These are phyloP conservation scores for Wickerhamomyces hampshirensis DNA, from an alignment of 805 yeast genomes.

Conservation along the genomic window DNA sequence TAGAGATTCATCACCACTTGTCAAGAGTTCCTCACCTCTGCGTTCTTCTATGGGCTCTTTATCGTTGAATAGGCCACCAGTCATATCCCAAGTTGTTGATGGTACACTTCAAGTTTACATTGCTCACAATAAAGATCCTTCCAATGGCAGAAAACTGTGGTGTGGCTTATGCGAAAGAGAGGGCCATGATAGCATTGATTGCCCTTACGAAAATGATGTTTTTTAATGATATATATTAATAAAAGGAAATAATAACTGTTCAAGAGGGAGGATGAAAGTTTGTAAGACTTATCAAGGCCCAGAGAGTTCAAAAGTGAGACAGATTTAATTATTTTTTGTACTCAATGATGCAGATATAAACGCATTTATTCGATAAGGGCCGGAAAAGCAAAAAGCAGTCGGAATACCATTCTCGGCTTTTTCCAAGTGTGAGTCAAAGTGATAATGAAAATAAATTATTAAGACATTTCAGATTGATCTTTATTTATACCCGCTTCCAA, in stretches of 20 bases:
- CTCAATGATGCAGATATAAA: no score
- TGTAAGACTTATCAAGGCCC: no score
- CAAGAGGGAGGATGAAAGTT: not conserved
- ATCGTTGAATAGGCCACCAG: constrained; percentile 19
- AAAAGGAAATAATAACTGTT: not conserved
- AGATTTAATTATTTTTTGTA: no score
- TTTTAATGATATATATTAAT: constrained; percentile 9
- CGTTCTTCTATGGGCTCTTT: not conserved
- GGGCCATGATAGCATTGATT: constrained; percentile 84
- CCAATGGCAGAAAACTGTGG: constrained; percentile 76
- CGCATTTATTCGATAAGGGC: no score
- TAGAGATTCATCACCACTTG: constrained; percentile 1
- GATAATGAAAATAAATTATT: no score
- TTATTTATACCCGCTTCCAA: no score
- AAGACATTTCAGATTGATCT: no score
- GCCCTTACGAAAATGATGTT: constrained; percentile 60
- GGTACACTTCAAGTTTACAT: constrained; percentile 42
- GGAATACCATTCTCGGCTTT: no score
- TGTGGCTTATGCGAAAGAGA: constrained; percentile 90
- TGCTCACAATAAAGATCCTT: constrained; percentile 54
- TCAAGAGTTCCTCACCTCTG: not conserved
- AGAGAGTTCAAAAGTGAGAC: no score
- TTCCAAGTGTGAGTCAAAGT: no score
- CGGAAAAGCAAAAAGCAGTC: no score
- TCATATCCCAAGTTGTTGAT: constrained; percentile 26